Conservation (phyloP, 2,329 filamentous ascomycete species). For the Fragosphaeria purpurea region DNA sequence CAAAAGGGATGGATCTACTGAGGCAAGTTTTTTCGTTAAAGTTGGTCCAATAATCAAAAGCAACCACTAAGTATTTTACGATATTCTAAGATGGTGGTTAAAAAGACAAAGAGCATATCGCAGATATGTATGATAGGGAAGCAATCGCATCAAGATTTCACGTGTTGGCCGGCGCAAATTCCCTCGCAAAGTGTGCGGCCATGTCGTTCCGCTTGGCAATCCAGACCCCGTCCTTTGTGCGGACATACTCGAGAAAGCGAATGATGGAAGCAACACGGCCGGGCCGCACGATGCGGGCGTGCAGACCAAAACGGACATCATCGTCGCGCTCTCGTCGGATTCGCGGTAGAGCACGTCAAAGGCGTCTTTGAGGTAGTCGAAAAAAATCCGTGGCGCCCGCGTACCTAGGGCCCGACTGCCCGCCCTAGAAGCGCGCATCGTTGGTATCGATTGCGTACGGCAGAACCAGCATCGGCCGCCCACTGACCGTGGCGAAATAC, state of each 20-base stretch:
- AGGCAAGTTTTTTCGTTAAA: too few relatives aligned
- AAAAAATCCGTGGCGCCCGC: conserved; percentile 6
- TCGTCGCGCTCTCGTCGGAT: conserved; percentile 6
- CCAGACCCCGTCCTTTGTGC: conserved; percentile 6
- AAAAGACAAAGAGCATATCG: too few relatives aligned
- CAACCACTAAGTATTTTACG: too few relatives aligned
- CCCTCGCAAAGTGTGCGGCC: background rate
- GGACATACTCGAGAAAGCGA: conserved; percentile 5
- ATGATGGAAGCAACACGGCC: conserved; percentile 5
- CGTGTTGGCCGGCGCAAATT: conserved; percentile 3
- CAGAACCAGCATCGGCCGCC: conserved; percentile 7
- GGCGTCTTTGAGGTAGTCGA: conserved; percentile 6
- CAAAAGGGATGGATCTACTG: too few relatives aligned
- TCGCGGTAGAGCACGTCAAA: conserved; percentile 8
- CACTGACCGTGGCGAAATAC: conserved; percentile 4
- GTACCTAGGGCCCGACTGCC: conserved; percentile 6
- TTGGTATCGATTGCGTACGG: conserved; percentile 8
- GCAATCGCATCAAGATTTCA: conserved; percentile 3
- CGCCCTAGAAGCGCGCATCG: conserved; percentile 8
- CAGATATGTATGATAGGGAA: background rate
- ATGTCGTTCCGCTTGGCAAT: conserved; percentile 8
- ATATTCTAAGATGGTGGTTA: too few relatives aligned
- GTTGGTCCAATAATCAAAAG: too few relatives aligned
- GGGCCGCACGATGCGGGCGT: conserved; percentile 8
- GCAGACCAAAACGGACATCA: conserved; percentile 9